phyloP scores from a whole-genome alignment of 2,329 filamentous ascomycete genomes.

The Penicillium olsonii region DNA sequence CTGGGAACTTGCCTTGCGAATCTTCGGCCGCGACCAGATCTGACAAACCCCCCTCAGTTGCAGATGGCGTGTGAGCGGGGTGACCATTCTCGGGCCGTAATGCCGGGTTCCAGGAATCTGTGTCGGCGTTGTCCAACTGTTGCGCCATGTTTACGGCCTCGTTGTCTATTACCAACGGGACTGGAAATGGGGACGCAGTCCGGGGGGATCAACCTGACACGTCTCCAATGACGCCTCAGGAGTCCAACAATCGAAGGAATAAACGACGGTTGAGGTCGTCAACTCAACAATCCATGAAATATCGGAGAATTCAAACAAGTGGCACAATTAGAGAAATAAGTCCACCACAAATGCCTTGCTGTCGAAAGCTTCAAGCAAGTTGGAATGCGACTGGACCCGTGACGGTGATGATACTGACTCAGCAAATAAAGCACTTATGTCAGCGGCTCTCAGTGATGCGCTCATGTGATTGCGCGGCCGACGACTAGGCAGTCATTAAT shows the following conservation, averaged over 20 bases:
- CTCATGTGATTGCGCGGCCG: conserved; percentile 11
- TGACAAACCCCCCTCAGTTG: conserved; percentile 10
- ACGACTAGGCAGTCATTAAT: conserved; percentile 6
- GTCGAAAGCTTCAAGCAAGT: not conserved
- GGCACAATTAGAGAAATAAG: conserved; percentile 10
- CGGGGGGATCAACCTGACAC: conserved; percentile 28
- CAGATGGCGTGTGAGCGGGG: conserved; percentile 13
- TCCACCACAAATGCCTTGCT: conserved; percentile 6
- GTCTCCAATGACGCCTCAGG: conserved; percentile 27
- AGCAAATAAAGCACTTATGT: conserved; percentile 3
- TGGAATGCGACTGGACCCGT: conserved; percentile 10
- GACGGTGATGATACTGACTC: conserved; percentile 10
- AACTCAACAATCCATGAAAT: conserved; percentile 23
- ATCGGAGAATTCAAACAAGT: not conserved
- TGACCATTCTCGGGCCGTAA: conserved; percentile 46
- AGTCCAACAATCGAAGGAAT: conserved; percentile 24
- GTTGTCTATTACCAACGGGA: conserved; percentile 11
- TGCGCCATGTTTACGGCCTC: conserved; percentile 25
- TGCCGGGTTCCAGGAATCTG: conserved; percentile 58
- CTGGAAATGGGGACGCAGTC: conserved; percentile 11
- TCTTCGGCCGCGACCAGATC: conserved; percentile 18
- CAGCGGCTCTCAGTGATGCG: conserved; percentile 3
- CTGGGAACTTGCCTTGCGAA: conserved; percentile 8
- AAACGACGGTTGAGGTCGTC: conserved; percentile 8
- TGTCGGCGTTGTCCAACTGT: conserved; percentile 12